Conservation (phyloP, 305 asterid genomes). For the Fraxinus greggii region DNA sequence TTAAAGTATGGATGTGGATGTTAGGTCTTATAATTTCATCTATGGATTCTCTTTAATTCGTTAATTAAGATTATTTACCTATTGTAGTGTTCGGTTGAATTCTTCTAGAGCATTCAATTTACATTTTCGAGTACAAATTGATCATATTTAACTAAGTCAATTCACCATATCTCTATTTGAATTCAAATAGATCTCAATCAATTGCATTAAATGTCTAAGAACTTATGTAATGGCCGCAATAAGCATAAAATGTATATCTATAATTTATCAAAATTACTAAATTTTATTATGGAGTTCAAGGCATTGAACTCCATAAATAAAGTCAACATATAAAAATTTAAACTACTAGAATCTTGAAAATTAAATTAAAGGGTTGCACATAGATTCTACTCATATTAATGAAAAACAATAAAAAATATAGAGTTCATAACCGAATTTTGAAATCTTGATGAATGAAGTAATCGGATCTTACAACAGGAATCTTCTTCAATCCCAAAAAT, state of each 20-base stretch:
- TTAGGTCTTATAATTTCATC: neutral
- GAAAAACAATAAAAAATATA: neutral
- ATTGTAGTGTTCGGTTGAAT: neutral
- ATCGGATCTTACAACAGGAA: neutral
- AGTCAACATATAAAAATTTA: neutral
- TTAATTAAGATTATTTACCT: neutral
- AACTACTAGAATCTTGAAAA: neutral
- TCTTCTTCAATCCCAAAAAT: neutral
- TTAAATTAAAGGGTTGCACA: neutral
- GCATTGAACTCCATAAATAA: neutral
- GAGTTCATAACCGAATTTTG: no score
- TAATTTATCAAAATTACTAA: neutral
- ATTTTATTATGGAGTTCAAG: no score
- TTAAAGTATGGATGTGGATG: neutral
- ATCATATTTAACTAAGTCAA: neutral
- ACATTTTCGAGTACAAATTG: neutral
- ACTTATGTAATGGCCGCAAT: neutral
- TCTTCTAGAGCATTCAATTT: neutral
- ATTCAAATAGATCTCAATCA: neutral
- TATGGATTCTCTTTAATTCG: neutral
- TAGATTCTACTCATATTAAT: neutral
- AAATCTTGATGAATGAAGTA: no score
- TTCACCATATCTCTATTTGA: neutral
- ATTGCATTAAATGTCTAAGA: neutral
- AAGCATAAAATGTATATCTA: neutral